Evolutionary conservation across 2,329 filamentous ascomycete genomes (phyloP), one percentile per base, ranked within the genome.

Genomic region (Hortaea werneckii): DNA sequence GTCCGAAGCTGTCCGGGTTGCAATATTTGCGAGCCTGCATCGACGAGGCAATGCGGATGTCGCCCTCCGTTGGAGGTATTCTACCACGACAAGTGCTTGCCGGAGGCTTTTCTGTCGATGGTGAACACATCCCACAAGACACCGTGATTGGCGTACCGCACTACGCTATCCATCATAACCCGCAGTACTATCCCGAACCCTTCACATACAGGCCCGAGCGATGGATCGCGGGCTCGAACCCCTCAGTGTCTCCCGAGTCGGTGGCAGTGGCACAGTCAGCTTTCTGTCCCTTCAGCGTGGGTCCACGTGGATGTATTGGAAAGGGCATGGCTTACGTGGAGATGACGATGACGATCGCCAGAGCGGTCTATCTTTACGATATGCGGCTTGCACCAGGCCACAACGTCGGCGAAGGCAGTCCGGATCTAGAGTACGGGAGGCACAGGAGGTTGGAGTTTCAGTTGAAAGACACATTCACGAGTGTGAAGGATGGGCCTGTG

Each of bases 271-370:
- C 20, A 20, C 20, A 20, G 20, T 74, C 72, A 39, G 85, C 84
- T 1, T 89, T 86, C 65, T 86, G 82, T 51, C 82, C 85, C 1
- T 87, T 86, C 56, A 81, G 77, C 43, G 68, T 85, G 52, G 83
- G 83, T 0, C 78, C 80, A 0, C 68, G 82, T 11, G 80, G 81
- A 1, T 87, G 83, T 56, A 84, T 86, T 46, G 83, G 83, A 1
- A 85, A 85, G 41, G 27, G 28, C 10, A n/a, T 54, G 43, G 52
- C 43, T 7, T 49, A 48, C 26, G 35, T 50, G 41, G 52, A 54
- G 43, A 32, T 54, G 11, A 37, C 39, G n/a, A 44, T 49, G 10
- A 39, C 41, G 4, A 42, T 52, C 8, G 48, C 45, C 13, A 40
- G 47, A 27, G 26, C 44, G 37, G 43, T 54, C 4, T 52, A 13